phyloP scores from a whole-genome alignment of 2,329 filamentous ascomycete genomes.

The Xylariaceae sp. region DNA sequence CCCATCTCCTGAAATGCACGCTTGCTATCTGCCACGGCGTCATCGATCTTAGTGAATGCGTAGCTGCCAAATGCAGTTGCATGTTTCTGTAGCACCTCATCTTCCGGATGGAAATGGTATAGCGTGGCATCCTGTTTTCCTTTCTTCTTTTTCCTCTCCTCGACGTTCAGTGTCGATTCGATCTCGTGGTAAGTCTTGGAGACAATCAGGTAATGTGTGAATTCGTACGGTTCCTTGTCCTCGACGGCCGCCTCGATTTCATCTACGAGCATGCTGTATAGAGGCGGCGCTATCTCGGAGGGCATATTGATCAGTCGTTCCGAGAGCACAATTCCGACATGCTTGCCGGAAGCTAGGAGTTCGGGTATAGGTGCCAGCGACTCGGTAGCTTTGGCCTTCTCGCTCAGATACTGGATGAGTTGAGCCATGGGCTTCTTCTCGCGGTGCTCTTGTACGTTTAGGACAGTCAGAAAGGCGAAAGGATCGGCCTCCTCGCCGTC shows the following conservation, averaged over 20 bases:
- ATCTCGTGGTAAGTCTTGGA: constrained; percentile 94
- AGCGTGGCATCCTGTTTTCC: constrained; percentile 66
- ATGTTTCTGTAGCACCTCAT: constrained; percentile 84
- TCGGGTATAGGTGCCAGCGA: constrained; percentile 62
- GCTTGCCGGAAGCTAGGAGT: constrained; percentile 63
- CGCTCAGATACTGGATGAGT: constrained; percentile 73
- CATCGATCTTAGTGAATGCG: constrained; percentile 81
- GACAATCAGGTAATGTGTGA: constrained; percentile 89
- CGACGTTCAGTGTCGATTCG: constrained; percentile 76
- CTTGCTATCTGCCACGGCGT: constrained; percentile 87
- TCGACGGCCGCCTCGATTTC: constrained; percentile 89
- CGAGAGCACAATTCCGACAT: constrained; percentile 86
- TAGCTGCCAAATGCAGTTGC: constrained; percentile 74
- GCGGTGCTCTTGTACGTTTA: constrained; percentile 82
- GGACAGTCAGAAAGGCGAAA: constrained; percentile 87
- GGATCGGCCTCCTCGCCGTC: constrained; percentile 92
- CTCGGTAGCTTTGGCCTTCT: constrained; percentile 59
- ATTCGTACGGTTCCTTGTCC: constrained; percentile 90
- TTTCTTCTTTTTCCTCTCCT: constrained; percentile 72
- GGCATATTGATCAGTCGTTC: constrained; percentile 97
- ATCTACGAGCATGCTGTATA: constrained; percentile 93
- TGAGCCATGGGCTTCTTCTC: constrained; percentile 75
- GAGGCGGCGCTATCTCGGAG: constrained; percentile 87
- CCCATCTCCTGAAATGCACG: constrained; percentile 93
- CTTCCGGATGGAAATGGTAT: constrained; percentile 96